Percentiles rank a stretch among this genome's conserved stretches.
phyloP scores from a whole-genome alignment of 2,329 filamentous ascomycete genomes.

The Fusarium sp. region DNA sequence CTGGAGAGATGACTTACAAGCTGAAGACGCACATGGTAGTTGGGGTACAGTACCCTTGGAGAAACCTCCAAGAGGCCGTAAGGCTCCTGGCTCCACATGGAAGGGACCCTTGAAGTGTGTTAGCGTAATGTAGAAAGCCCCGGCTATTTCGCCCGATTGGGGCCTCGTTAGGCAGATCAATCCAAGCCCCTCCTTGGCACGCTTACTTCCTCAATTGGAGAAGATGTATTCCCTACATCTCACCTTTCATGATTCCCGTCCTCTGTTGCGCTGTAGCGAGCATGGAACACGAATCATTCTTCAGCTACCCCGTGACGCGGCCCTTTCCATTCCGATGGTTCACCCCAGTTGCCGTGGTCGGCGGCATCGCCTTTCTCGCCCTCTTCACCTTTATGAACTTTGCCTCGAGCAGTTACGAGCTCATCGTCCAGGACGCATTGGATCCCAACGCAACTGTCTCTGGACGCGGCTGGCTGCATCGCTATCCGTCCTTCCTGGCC shows the following conservation, averaged over 20 bases:
- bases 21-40: too few species aligned
- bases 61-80: too few species aligned
- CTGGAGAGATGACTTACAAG: too few species aligned
- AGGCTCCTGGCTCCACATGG: too few species aligned
- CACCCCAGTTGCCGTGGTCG: slow-evolving; percentile 1
- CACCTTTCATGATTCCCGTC: background rate
- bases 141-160: too few species aligned
- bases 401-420: slow-evolving; percentile 1
- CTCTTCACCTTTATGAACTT: slow-evolving; percentile 3
- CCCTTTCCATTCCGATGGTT: slow-evolving; percentile 12
- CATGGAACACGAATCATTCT: slow-evolving; percentile 4
- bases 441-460: slow-evolving; percentile 3
- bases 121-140: too few species aligned
- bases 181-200: too few species aligned
- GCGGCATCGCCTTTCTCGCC: background rate
- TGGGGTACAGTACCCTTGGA: too few species aligned
- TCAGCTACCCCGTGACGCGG: slow-evolving; percentile 2
- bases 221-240: too few species aligned
- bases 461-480: background rate
- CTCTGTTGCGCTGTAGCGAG: background rate
- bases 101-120: too few species aligned
- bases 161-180: too few species aligned
- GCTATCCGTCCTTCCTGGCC: slow-evolving; percentile 3
- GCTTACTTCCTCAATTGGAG: too few species aligned
- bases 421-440: background rate